phyloP scores from a whole-genome alignment of 1,284 basidiomycete species.

The Athelia psychrophila region DNA sequence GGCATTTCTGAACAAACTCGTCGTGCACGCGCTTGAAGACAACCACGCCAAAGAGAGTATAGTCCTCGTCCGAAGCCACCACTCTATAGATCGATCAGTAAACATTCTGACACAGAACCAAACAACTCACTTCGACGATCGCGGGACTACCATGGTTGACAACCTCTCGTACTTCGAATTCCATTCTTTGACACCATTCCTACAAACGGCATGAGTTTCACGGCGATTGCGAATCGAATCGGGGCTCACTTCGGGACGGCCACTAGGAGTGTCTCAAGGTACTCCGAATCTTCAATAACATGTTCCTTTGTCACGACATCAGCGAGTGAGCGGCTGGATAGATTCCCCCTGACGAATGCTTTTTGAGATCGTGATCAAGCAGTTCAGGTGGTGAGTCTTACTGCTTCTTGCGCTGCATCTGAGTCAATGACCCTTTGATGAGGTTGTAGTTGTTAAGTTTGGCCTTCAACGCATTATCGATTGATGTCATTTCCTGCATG shows the following conservation, averaged over 20 bases:
- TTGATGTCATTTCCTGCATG: conserved; percentile 81
- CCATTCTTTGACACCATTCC: conserved; percentile 88
- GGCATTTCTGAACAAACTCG: conserved; percentile 91
- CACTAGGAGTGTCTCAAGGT: conserved; percentile 89
- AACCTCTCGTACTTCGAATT: conserved; percentile 87
- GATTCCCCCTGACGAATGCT: conserved; percentile 71
- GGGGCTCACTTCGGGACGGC: conserved; percentile 86
- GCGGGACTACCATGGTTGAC: conserved; percentile 91
- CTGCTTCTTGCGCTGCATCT: conserved; percentile 94
- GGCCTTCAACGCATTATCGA: conserved; percentile 87
- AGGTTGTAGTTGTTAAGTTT: conserved; percentile 93
- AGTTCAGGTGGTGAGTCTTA: conserved; percentile 36
- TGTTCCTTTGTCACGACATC: conserved; percentile 87
- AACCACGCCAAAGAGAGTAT: conserved; percentile 83
- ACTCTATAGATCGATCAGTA: conserved; percentile 32
- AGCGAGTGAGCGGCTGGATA: conserved; percentile 84
- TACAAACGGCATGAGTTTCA: conserved; percentile 35
- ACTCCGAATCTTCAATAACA: conserved; percentile 87
- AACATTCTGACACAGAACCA: conserved; percentile 10
- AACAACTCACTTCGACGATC: conserved; percentile 76
- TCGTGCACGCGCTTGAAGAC: conserved; percentile 92
- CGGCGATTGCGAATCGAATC: conserved; percentile 10
- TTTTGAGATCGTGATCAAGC: conserved; percentile 9
- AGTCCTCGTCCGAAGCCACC: conserved; percentile 88
- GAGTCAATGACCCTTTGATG: conserved; percentile 90